Conservation (phyloP, 2,329 filamentous ascomycete genomes). For the Endoconidiophora laricicola region DNA sequence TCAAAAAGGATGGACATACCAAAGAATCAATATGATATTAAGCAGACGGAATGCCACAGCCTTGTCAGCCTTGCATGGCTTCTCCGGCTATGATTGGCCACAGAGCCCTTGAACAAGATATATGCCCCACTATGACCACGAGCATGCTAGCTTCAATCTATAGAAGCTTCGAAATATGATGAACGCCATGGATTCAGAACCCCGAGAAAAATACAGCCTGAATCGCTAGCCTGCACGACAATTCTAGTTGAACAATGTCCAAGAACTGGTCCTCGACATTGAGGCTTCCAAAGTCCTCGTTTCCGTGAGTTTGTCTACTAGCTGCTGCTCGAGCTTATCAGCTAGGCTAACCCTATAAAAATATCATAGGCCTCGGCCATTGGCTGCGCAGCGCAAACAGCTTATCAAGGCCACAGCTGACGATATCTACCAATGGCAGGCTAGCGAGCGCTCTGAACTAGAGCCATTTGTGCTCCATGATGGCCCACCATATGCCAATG, state of each 20-base stretch:
- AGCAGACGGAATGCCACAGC: neutral
- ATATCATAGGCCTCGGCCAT: constrained; percentile 31
- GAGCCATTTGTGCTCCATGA: constrained; percentile 72
- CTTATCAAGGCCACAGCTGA: constrained; percentile 69
- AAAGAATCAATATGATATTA: neutral
- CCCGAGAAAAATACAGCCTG: too few relatives aligned
- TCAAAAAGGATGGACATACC: neutral
- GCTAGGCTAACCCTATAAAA: neutral
- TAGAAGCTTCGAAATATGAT: neutral
- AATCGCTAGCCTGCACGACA: neutral
- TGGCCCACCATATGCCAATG: constrained; percentile 94
- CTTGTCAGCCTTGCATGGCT: constrained; percentile 10
- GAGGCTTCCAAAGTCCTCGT: constrained; percentile 56
- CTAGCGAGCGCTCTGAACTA: constrained; percentile 33
- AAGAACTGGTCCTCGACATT: constrained; percentile 60
- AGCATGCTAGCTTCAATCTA: neutral
- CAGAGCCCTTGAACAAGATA: neutral
- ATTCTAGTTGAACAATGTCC: constrained; percentile 20
- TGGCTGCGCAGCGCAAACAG: constrained; percentile 29
- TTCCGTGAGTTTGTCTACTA: constrained; percentile 37
- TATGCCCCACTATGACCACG: neutral
- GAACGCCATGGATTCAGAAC: too few relatives aligned
- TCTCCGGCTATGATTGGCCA: constrained; percentile 6
- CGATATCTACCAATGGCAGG: constrained; percentile 81
- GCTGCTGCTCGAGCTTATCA: neutral